Evolutionary conservation across 225 moss, liverwort and hornwort species (phyloP).

Genomic region (Marchantia paleacea): DNA sequence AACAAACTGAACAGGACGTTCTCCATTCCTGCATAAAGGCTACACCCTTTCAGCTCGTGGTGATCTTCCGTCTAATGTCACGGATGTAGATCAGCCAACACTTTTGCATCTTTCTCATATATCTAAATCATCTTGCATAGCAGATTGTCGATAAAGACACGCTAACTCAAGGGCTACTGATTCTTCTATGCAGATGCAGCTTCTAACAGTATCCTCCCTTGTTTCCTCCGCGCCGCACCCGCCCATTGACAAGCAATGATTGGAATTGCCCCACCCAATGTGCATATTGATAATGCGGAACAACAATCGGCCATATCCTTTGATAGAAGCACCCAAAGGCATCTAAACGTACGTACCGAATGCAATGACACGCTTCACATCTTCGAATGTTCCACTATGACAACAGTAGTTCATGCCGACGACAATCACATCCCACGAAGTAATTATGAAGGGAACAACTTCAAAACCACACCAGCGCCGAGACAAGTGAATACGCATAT

Average conservation of each 20-base stretch:
- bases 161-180: neutral
- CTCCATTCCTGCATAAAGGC: slow-evolving; percentile 5
- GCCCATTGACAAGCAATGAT: neutral
- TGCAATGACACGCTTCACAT: too few relatives aligned
- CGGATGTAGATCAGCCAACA: neutral
- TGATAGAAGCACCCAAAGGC: neutral
- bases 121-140: neutral
- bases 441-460: too few relatives aligned
- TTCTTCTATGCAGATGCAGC: neutral
- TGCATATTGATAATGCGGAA: neutral
- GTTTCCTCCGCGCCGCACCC: neutral
- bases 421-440: too few relatives aligned
- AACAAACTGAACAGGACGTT: slow-evolving; percentile 8
- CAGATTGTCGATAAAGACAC: neutral
- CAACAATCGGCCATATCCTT: neutral
- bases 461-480: neutral
- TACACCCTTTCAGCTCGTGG: neutral
- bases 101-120: neutral
- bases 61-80: neutral
- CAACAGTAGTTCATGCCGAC: too few relatives aligned
- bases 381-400: too few relatives aligned
- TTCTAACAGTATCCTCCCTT: neutral
- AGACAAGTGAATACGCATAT: neutral
- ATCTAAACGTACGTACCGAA: too few relatives aligned
- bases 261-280: neutral